phyloP scores from a whole-genome alignment of 495 filamentous ascomycete species.

The Oidiodendron maius region DNA sequence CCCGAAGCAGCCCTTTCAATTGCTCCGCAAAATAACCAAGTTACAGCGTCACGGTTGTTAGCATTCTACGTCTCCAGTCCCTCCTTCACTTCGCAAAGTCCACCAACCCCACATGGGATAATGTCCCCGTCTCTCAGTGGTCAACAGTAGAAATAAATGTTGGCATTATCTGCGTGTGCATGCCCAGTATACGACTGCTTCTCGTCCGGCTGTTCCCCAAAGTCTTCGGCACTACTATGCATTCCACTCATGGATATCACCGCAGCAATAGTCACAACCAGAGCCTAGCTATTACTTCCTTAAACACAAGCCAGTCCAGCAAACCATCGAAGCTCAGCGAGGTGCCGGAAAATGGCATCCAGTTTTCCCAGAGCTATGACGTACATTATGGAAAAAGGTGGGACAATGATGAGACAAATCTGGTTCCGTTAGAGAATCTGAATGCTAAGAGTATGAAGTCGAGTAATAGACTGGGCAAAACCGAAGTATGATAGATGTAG shows the following conservation, averaged over 20 bases:
- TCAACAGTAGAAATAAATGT: slow-evolving; percentile 25
- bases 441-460: no score
- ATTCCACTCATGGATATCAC: slow-evolving; percentile 5
- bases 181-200: slow-evolving; percentile 20
- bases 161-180: slow-evolving; percentile 26
- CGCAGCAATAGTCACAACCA: slow-evolving; percentile 1
- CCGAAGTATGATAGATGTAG: no score
- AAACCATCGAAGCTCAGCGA: background rate
- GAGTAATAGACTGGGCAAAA: no score
- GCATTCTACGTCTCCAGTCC: slow-evolving; percentile 20
- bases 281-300: background rate
- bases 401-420: background rate
- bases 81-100: slow-evolving; percentile 16
- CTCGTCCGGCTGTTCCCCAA: slow-evolving; percentile 13
- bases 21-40: no score
- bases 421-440: no score
- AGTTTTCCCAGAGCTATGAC: slow-evolving; percentile 3
- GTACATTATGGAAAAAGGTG: no score
- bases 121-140: slow-evolving; percentile 11
- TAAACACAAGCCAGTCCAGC: background rate
- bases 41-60: slow-evolving; percentile 23
- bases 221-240: slow-evolving; percentile 5
- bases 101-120: slow-evolving; percentile 15
- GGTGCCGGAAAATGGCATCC: background rate
- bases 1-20: no score